These are phyloP conservation scores for Diaporthe aspalathi DNA, from an alignment of 2,329 filamentous ascomycete species.

Conservation along the genomic window DNA sequence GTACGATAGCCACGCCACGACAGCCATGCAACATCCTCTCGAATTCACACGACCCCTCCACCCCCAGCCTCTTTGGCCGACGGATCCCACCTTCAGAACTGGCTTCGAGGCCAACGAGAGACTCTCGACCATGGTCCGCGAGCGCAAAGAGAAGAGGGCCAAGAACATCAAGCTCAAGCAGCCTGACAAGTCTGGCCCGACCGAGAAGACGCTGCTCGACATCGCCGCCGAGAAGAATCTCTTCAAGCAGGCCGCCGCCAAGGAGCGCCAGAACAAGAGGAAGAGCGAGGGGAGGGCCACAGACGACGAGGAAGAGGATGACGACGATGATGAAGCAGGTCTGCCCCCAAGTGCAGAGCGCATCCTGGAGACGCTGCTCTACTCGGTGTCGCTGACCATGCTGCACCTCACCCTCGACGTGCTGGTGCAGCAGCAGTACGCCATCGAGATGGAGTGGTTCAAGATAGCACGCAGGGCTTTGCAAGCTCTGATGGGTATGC, in stretches of 20 bases:
- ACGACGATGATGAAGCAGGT: slow-evolving; percentile 44
- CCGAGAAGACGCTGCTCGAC: slow-evolving; percentile 77
- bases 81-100: neutral
- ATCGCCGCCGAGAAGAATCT: slow-evolving; percentile 74
- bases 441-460: slow-evolving; percentile 71
- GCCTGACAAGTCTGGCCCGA: slow-evolving; percentile 74
- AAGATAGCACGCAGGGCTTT: slow-evolving; percentile 64
- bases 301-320: slow-evolving; percentile 42
- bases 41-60: neutral
- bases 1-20: slow-evolving; percentile 19
- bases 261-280: slow-evolving; percentile 51
- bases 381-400: slow-evolving; percentile 73
- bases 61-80: neutral
- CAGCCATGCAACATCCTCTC: neutral
- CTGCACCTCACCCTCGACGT: slow-evolving; percentile 84
- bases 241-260: slow-evolving; percentile 60
- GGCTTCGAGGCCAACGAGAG: neutral
- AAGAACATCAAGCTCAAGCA: slow-evolving; percentile 71
- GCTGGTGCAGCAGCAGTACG: slow-evolving; percentile 82
- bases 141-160: slow-evolving; percentile 61
- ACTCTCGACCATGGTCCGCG: slow-evolving; percentile 56
- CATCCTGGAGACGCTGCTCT: slow-evolving; percentile 67
- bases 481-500: slow-evolving; percentile 65
- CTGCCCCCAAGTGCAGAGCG: slow-evolving; percentile 61
- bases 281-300: slow-evolving; percentile 42